phyloP scores from a whole-genome alignment of 768 basidiomycete genomes.

The Pulveroboletus sp. region DNA sequence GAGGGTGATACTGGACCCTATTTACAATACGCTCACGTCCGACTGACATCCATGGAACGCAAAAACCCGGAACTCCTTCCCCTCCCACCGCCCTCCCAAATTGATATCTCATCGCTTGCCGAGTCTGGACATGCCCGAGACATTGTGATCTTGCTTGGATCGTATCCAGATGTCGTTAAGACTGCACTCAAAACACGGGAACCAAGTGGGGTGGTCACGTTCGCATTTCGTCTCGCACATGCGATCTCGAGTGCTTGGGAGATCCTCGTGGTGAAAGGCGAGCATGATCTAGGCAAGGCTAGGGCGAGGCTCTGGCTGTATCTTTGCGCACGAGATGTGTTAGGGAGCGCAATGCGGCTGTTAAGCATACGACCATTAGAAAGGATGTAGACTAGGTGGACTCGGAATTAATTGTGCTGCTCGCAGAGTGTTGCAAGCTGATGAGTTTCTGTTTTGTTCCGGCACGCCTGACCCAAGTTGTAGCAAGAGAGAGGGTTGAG shows the following conservation, averaged over 20 bases:
- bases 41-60: conserved; percentile 83
- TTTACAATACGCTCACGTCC: conserved; percentile 95
- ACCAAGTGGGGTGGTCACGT: conserved; percentile 89
- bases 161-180: conserved; percentile 89
- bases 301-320: conserved; percentile 86
- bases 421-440: no score
- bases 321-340: conserved; percentile 83
- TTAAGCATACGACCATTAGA: conserved; percentile 87
- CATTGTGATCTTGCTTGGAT: conserved; percentile 79
- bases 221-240: conserved; percentile 80
- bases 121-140: conserved; percentile 74
- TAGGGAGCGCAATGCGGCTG: conserved; percentile 80
- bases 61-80: conserved; percentile 87
- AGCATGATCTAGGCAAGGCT: conserved; percentile 70
- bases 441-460: no score
- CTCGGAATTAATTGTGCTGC: no score
- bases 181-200: conserved; percentile 82
- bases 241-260: conserved; percentile 93
- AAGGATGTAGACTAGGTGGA: conserved; percentile 60
- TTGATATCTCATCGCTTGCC: conserved; percentile 62
- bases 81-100: conserved; percentile 62
- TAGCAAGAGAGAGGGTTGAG: no score
- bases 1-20: conserved; percentile 96
- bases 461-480: no score
- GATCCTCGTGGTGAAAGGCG: conserved; percentile 78